Conservation (phyloP, 2,329 filamentous ascomycete species). For the Paramyrothecium roridum region DNA sequence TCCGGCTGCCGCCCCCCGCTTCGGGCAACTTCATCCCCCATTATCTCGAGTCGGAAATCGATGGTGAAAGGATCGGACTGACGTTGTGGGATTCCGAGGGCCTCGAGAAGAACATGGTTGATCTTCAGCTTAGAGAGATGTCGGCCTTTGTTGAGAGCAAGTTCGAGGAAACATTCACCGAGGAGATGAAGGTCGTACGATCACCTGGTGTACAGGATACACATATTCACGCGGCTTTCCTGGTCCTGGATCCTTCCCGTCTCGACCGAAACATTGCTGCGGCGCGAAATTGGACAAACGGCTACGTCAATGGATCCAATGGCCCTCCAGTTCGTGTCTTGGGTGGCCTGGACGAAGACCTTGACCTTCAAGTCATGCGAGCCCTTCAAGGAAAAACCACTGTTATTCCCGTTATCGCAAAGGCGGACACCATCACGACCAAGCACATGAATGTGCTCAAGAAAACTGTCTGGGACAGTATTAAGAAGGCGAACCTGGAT, state of each 20-base stretch:
- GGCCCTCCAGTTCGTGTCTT: conserved; percentile 39
- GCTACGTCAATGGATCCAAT: conserved; percentile 46
- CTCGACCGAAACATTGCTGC: conserved; percentile 79
- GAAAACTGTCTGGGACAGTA: conserved; percentile 81
- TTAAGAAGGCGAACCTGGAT: conserved; percentile 83
- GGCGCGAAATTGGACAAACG: conserved; percentile 54
- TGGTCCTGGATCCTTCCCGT: conserved; percentile 82
- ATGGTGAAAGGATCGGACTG: conserved; percentile 84
- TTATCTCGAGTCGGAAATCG: conserved; percentile 92
- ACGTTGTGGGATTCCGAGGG: conserved; percentile 97
- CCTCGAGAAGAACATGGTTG: conserved; percentile 90
- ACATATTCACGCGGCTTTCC: conserved; percentile 93
- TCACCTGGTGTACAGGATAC: conserved; percentile 92
- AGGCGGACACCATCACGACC: conserved; percentile 94
- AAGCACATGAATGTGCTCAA: conserved; percentile 92
- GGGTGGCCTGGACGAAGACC: conserved; percentile 77
- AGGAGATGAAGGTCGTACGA: conserved; percentile 96
- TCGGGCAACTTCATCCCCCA: conserved; percentile 77
- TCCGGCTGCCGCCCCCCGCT: conserved; percentile 47
- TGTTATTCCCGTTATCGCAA: conserved; percentile 91
- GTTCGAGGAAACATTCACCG: conserved; percentile 94
- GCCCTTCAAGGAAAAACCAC: conserved; percentile 90
- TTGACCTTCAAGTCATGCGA: conserved; percentile 87
- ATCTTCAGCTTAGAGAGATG: conserved; percentile 90
- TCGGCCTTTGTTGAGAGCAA: conserved; percentile 92